phyloP scores from a whole-genome alignment of 192 early-diverging fungal genomes.

The Coemansia sp. region DNA sequence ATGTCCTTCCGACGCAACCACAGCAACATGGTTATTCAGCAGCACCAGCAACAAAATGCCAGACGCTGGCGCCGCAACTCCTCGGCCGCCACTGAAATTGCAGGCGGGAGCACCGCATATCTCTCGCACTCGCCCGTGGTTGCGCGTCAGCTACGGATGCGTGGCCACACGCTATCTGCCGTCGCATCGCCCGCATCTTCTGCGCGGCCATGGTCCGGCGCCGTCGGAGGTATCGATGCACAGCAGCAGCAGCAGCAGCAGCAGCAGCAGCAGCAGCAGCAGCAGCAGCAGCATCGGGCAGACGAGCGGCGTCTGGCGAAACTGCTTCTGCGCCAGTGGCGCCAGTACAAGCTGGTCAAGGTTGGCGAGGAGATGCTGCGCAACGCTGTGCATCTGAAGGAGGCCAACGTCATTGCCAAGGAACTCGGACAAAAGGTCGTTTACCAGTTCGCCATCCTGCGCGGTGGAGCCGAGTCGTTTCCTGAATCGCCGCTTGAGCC shows the following conservation, averaged over 20 bases:
- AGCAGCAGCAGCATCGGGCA: neutral
- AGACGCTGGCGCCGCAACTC: constrained; percentile 24
- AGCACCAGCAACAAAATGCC: neutral
- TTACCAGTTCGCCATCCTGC: constrained; percentile 81
- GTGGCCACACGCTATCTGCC: constrained; percentile 30
- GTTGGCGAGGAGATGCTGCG: constrained; percentile 69
- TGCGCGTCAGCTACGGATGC: constrained; percentile 16
- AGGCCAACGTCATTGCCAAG: constrained; percentile 86
- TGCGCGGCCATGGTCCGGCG: neutral
- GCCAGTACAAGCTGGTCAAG: constrained; percentile 56
- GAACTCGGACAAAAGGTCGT: constrained; percentile 80
- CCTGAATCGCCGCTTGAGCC: constrained; percentile 52
- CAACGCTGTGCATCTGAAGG: constrained; percentile 75
- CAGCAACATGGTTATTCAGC: constrained; percentile 1
- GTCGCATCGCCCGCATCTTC: neutral
- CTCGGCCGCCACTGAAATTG: constrained; percentile 20
- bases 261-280: neutral
- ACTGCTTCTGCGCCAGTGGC: constrained; percentile 40
- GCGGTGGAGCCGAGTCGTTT: constrained; percentile 44
- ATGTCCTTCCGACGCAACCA: constrained; percentile 26
- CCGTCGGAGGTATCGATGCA: neutral
- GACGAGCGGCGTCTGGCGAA: constrained; percentile 24
- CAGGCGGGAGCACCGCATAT: neutral
- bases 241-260: neutral
- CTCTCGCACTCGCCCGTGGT: neutral